Base-by-base conservation (phyloP, 2,329 filamentous ascomycete genomes). In the Amphichorda felina region DNA sequence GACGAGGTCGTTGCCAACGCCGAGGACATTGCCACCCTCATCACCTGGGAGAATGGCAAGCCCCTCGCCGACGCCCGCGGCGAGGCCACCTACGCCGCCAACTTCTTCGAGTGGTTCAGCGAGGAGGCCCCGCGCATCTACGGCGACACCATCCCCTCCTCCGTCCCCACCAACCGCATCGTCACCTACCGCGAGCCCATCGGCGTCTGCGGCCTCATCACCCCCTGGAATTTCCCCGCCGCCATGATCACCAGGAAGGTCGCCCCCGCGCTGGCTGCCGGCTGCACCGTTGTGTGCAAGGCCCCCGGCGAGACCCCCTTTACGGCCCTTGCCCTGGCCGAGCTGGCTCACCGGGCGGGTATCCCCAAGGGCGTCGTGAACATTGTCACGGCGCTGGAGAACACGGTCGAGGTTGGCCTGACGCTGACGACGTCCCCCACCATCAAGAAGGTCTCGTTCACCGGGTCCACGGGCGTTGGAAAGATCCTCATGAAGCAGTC, bases 251-350 rank as follows among this genome's bases (percentile, higher is more conserved):
- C 77, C 6, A 63, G 78, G 40, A 82, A 82, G 55, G 68, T 78
- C 34, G 78, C 72, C 2, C 75, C 84, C 2, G 83, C 82, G 8
- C 68, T 96, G 38, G 91, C 91, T 14, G 88, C 87, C n/a, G 91
- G 91, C 39, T 96, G 89, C 62, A 94, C 89, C 0, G 83, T 94
- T 2, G 88, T 96, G 2, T 79, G 79, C 49, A 98, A 98, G 59
- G 82, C 87, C 13, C 88, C 89, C 2, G 79, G 80, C 33, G 89
- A 96, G 65, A 95, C 91, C 1, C 91, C 89, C 0, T 91, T 89
- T 55, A 94, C 88, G 17, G 78, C 86, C 1, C 78, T 94, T 26
- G 89, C 89, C 2, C 60, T 96, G 15, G 85, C 85, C 1, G 88
- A 94, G 59, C 73, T 96, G 27, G 85, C 81, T 8, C 74, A 83